These are phyloP conservation scores for Debaryomyces singareniensis DNA, from an alignment of 1,139 yeast genomes.

Conservation along the genomic window DNA sequence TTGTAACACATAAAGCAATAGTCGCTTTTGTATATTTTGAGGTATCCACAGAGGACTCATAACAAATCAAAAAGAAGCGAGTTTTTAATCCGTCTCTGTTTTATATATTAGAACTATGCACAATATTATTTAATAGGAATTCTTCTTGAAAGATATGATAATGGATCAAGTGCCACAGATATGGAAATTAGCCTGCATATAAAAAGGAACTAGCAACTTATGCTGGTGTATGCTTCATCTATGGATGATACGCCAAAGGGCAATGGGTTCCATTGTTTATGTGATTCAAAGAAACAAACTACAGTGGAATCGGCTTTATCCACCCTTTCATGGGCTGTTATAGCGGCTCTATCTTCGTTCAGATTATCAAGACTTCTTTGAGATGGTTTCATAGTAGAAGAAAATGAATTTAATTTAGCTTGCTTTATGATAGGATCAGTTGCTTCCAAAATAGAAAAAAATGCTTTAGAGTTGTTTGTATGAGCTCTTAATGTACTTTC, in stretches of 20 bases:
- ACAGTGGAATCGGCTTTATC: no score
- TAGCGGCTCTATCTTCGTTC: background rate
- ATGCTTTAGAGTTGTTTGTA: no score
- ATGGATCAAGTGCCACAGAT: background rate
- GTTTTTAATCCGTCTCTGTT: no score
- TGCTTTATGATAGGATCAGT: no score
- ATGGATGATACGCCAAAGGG: constrained; percentile 23
- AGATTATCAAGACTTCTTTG: background rate
- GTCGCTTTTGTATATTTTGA: constrained; percentile 74
- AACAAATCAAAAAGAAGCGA: no score
- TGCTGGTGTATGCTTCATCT: background rate
- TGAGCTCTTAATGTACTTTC: no score
- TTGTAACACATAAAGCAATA: constrained; percentile 71
- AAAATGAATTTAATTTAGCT: background rate
- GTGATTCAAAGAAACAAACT: constrained; percentile 20
- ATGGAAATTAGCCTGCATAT: constrained; percentile 1
- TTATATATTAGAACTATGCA: no score
- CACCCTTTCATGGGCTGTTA: no score
- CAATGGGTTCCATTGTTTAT: constrained; percentile 25
- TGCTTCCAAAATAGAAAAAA: no score
- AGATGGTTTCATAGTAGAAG: background rate
- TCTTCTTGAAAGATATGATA: background rate
- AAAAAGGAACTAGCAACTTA: background rate
- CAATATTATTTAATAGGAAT: no score
- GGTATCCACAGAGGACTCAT: constrained; percentile 78